Base-by-base conservation (phyloP, 169 alveolate species). In the Plasmodium billcollinsi region DNA sequence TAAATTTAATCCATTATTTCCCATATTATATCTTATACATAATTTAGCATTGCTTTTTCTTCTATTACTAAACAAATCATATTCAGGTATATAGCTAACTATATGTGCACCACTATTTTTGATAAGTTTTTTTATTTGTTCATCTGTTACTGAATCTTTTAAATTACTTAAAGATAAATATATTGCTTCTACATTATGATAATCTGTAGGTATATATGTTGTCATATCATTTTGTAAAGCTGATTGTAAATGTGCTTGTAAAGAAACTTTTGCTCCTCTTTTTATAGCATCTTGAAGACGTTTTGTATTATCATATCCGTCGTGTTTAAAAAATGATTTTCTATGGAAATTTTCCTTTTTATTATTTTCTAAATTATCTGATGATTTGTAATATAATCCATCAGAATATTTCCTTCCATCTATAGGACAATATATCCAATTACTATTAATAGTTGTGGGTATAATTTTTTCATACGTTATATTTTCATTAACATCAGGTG, bases 31-130 rank as follows among this genome's bases (percentile, higher is more conserved):
- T 49, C 86, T 56, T 54, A 85, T 85, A 39, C 85, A 69, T 65
- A 85, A 85, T 73, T 85, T 85, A 2, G 91, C 91, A 18, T 58
- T 85, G n/a, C 75, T 59, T 71, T 85, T 85, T 73, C 86, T 49
- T 71, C 33, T 85, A 43, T 85, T 52, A 43, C 69, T 50, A 3
- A 85, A 66, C 18, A 85, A 29, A 56, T 85, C 91, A 71, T 70
- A 85, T 62, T 85, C 91, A 4, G 91, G 74, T 85, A 70, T 58
- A 50, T 85, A 85, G 12, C 50, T 26, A 69, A 85, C 91, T 69
- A 85, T 50, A 14, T 70, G 58, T 24, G 91, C 62, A 8, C 59
- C 63, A 58, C 91, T 85, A 14, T 85, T 59, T 73, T 63, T 70
- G n/a, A 85, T 54, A 20, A 59, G 49, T 59, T 59, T 20, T 21